Conservation (phyloP, 129 eudicot species). For the Escallonia herrerae region DNA sequence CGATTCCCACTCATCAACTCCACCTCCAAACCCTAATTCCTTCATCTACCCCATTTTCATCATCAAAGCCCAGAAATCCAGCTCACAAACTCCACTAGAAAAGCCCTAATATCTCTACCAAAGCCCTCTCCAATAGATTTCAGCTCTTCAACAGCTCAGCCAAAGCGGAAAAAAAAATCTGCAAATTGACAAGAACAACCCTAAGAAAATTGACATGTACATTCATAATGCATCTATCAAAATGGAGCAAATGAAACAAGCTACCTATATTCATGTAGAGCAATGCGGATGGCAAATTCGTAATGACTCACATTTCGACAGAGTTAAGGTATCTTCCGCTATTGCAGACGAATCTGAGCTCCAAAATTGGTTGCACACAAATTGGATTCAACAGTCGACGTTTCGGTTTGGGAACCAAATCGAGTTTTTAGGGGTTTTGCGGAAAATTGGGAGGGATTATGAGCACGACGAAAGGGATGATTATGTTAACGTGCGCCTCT, state of each 20-base stretch:
- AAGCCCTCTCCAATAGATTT: background rate
- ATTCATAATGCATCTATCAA: too few relatives aligned
- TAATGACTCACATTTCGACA: background rate
- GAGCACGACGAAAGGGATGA: background rate
- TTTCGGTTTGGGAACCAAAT: too few relatives aligned
- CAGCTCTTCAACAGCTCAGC: constrained; percentile 6
- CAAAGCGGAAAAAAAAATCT: too few relatives aligned
- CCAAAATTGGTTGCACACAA: background rate
- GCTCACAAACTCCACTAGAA: background rate
- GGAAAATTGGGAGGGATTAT: constrained; percentile 12
- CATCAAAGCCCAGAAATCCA: constrained; percentile 1
- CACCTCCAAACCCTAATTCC: constrained; percentile 1
- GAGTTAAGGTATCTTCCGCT: background rate
- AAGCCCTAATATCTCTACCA: background rate
- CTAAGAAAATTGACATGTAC: background rate
- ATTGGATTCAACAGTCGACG: too few relatives aligned
- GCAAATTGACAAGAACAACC: background rate
- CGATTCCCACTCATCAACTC: background rate
- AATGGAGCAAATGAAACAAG: too few relatives aligned
- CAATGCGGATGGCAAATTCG: background rate
- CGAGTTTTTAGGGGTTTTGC: too few relatives aligned
- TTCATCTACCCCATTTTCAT: constrained; percentile 4
- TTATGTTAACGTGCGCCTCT: background rate
- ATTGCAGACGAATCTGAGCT: background rate
- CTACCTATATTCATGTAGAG: too few relatives aligned